Conservation (phyloP, 805 yeast species). For the Clavispora santaluciae region DNA sequence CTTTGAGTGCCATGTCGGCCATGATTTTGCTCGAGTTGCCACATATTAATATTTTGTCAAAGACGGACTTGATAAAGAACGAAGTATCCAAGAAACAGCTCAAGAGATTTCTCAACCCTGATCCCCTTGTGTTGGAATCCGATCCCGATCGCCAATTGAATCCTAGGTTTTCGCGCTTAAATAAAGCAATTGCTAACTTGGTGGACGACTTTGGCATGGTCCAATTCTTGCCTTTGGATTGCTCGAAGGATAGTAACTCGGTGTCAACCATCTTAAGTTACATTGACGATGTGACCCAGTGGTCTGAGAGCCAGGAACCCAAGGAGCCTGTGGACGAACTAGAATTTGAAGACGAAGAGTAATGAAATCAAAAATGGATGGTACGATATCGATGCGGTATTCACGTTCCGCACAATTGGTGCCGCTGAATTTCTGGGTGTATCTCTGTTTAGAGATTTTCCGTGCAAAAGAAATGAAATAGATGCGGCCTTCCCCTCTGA, state of each 20-base stretch:
- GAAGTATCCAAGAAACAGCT: constrained; percentile 70
- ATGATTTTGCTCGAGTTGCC: constrained; percentile 95
- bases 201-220: constrained; percentile 99
- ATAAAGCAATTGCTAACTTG: constrained; percentile 77
- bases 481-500: no score
- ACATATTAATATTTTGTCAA: constrained; percentile 85
- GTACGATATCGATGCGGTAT: no score
- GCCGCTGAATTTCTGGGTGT: no score
- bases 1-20: constrained; percentile 95
- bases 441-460: no score
- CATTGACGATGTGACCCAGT: constrained; percentile 95
- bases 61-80: constrained; percentile 79
- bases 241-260: constrained; percentile 61
- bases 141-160: constrained; percentile 22
- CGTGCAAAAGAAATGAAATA: no score
- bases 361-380: no score
- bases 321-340: constrained; percentile 74
- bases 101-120: constrained; percentile 86
- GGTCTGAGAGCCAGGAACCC: constrained; percentile 96
- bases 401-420: no score
- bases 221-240: constrained; percentile 86
- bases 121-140: constrained; percentile 63
- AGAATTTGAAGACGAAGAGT: constrained; percentile 21
- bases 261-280: constrained; percentile 81
- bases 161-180: constrained; percentile 64